These are phyloP conservation scores for Coniferiporia sulphurascens DNA, from an alignment of 1,284 basidiomycete species.

Conservation along the genomic window DNA sequence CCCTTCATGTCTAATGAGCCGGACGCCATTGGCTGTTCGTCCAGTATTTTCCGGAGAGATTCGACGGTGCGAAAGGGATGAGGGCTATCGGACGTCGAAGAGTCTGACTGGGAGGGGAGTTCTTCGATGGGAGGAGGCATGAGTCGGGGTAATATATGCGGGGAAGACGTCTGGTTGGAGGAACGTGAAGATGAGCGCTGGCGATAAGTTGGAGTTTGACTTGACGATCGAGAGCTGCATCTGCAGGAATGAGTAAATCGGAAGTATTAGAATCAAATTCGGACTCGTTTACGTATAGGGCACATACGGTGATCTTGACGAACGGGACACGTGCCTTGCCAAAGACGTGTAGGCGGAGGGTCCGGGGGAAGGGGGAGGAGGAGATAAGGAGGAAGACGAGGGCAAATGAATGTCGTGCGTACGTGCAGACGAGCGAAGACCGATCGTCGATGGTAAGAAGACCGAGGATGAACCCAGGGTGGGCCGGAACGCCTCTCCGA, in stretches of 20 bases:
- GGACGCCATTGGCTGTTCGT: slow-evolving; percentile 40
- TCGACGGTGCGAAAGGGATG: slow-evolving; percentile 52
- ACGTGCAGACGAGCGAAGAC: slow-evolving; percentile 42
- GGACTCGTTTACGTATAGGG: slow-evolving; percentile 4
- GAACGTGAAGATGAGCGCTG: slow-evolving; percentile 34
- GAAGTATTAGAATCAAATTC: slow-evolving; percentile 19
- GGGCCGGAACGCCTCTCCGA: slow-evolving; percentile 33
- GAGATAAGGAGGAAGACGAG: slow-evolving; percentile 11
- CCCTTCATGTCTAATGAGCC: slow-evolving; percentile 22
- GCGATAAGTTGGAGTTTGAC: slow-evolving; percentile 17
- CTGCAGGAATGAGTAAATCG: slow-evolving; percentile 7
- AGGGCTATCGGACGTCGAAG: slow-evolving; percentile 42
- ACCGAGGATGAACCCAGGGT: slow-evolving; percentile 48
- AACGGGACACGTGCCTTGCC: slow-evolving; percentile 7
- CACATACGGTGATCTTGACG: slow-evolving; percentile 18
- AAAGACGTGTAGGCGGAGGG: slow-evolving; percentile 16
- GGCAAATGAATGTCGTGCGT: slow-evolving; percentile 14
- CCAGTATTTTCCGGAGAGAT: slow-evolving; percentile 63
- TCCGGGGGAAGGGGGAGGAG: slow-evolving; percentile 7
- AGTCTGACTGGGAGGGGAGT: slow-evolving; percentile 39
- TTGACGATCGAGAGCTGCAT: slow-evolving; percentile 17
- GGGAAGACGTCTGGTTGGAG: slow-evolving; percentile 30
- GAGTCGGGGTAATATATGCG: slow-evolving; percentile 28
- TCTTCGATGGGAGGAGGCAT: slow-evolving; percentile 58
- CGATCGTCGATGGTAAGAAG: slow-evolving; percentile 63